A percentile compares a stretch with the other conserved stretches of the same genome.
phyloP scores from a whole-genome alignment of 345 rosid species.

The Anacardium occidentale region DNA sequence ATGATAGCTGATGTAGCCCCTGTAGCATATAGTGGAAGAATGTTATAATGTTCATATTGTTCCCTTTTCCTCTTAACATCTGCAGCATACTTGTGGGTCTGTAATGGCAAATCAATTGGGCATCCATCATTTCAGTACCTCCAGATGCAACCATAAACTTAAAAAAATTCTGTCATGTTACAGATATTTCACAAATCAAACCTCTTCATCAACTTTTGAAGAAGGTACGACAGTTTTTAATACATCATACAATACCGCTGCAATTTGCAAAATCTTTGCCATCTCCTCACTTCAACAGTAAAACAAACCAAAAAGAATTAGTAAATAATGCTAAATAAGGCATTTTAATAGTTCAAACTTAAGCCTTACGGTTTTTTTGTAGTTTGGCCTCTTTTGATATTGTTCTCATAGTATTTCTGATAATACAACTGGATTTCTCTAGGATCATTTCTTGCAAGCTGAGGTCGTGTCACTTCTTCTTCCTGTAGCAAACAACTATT shows the following conservation, averaged over 20 bases:
- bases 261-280: constrained; percentile 78
- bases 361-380: constrained; percentile 73
- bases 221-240: constrained; percentile 55
- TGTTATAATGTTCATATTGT: constrained; percentile 68
- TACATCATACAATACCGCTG: constrained; percentile 86
- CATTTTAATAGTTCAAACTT: constrained; percentile 12
- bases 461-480: constrained; percentile 41
- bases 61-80: constrained; percentile 65
- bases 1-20: constrained; percentile 70
- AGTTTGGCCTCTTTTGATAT: constrained; percentile 58
- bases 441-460: constrained; percentile 52
- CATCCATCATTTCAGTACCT: constrained; percentile 20
- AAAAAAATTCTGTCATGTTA: constrained; percentile 12
- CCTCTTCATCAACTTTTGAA: constrained; percentile 59
- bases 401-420: constrained; percentile 54
- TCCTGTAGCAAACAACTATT: constrained; percentile 51
- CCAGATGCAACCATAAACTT: constrained; percentile 11
- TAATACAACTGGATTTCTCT: constrained; percentile 71
- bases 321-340: constrained; percentile 14
- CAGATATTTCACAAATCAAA: constrained; percentile 25
- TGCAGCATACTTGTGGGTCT: constrained; percentile 58
- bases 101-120: constrained; percentile 24
- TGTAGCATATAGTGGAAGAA: constrained; percentile 69
- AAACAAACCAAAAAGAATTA: constrained; percentile 21
- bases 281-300: constrained; percentile 80